These are phyloP conservation scores for Ulota crispa DNA, from an alignment of 225 moss, liverwort and hornwort species.

Conservation along the genomic window DNA sequence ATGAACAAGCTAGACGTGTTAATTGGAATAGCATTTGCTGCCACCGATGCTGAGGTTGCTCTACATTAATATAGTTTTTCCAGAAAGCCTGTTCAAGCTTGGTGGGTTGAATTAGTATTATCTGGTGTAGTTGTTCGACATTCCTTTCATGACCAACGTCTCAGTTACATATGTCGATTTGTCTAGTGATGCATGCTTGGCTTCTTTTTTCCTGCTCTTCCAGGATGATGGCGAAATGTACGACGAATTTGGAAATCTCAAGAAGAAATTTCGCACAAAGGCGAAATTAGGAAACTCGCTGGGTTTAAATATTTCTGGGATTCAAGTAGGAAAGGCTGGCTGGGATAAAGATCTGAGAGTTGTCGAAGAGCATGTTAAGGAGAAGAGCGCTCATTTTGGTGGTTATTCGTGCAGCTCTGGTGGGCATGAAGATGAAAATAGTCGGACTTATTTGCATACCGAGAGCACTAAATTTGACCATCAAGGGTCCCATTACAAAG, in stretches of 20 bases:
- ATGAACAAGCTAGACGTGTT: not conserved
- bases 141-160: not conserved
- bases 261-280: slow-evolving; percentile 90
- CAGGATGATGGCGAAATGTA: slow-evolving; percentile 96
- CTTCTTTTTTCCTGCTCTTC: not conserved
- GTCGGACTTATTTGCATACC: not conserved
- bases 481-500: not conserved
- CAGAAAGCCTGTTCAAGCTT: not conserved
- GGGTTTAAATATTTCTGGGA: slow-evolving; percentile 23
- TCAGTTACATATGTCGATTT: not conserved
- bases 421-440: slow-evolving; percentile 13
- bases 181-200: not conserved
- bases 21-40: not conserved
- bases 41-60: too few relatives aligned
- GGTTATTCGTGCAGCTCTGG: slow-evolving; percentile 50
- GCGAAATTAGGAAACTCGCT: slow-evolving; percentile 49
- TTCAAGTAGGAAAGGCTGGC: slow-evolving; percentile 70
- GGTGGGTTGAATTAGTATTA: not conserved
- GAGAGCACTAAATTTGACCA: not conserved
- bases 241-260: slow-evolving; percentile 86
- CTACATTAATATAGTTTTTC: not conserved
- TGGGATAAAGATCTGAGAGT: slow-evolving; percentile 74
- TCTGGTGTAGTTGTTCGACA: not conserved
- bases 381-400: slow-evolving; percentile 54
- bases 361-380: slow-evolving; percentile 50